These are phyloP conservation scores for Metschnikowia reukaufii DNA, from an alignment of 805 yeast species.

Conservation along the genomic window DNA sequence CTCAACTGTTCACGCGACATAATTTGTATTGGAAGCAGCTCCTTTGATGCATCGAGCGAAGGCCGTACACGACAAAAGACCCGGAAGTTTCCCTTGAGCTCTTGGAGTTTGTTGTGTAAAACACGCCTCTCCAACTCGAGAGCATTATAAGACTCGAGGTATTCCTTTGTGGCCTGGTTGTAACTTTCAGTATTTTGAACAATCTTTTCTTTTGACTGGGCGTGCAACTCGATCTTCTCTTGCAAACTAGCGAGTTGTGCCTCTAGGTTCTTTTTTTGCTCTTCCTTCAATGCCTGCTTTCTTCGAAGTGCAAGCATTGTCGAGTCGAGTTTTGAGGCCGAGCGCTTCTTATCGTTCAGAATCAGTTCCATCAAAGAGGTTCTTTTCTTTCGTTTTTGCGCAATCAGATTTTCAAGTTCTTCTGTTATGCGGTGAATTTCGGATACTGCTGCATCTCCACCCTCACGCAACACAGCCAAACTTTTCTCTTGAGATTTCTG, in stretches of 20 bases:
- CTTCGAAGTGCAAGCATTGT: conserved; percentile 2
- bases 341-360: background rate
- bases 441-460: conserved; percentile 20
- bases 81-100: conserved; percentile 86
- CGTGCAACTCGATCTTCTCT: conserved; percentile 12
- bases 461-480: conserved; percentile 14
- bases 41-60: conserved; percentile 17
- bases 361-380: background rate
- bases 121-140: conserved; percentile 60
- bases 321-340: background rate
- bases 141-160: conserved; percentile 37
- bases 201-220: conserved; percentile 6
- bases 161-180: conserved; percentile 1
- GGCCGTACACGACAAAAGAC: conserved; percentile 90
- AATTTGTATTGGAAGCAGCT: conserved; percentile 1
- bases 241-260: conserved; percentile 1
- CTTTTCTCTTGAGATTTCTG: conserved; percentile 27
- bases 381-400: background rate
- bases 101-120: conserved; percentile 76
- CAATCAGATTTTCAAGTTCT: background rate
- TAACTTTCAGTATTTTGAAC: conserved; percentile 8
- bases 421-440: conserved; percentile 14
- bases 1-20: conserved; percentile 25
- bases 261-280: conserved; percentile 10
- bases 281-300: conserved; percentile 12